These are phyloP conservation scores for Amylocarpus encephaloides DNA, from an alignment of 2,329 filamentous ascomycete species.

Conservation along the genomic window DNA sequence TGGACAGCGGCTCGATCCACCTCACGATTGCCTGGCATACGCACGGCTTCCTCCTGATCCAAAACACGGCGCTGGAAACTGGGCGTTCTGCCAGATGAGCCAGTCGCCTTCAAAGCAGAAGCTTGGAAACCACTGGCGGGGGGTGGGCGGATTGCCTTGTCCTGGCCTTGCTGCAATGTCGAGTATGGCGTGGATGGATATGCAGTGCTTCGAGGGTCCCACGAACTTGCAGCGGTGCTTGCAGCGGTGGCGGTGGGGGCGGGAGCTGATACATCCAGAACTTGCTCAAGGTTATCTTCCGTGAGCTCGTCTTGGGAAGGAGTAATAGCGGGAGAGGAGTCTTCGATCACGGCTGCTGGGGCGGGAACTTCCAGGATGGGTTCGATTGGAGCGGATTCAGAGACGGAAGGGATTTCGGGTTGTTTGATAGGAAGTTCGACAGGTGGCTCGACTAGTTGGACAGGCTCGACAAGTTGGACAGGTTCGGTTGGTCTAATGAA, in stretches of 20 bases:
- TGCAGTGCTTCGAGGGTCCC: conserved; percentile 60
- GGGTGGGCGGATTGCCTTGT: conserved; percentile 44
- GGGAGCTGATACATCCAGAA: conserved; percentile 74
- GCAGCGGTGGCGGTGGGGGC: conserved; percentile 75
- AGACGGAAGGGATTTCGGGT: conserved; percentile 25
- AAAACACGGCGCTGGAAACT: conserved; percentile 81
- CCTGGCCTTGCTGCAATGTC: conserved; percentile 53
- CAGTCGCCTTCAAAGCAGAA: conserved; percentile 73
- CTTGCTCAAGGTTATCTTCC: conserved; percentile 84
- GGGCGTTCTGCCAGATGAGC: conserved; percentile 57
- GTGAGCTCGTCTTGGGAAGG: conserved; percentile 80
- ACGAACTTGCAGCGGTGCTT: conserved; percentile 82
- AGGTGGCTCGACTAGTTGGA: conserved; percentile 38
- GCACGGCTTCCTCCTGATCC: conserved; percentile 94
- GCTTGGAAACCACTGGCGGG: conserved; percentile 69
- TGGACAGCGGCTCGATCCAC: conserved; percentile 90
- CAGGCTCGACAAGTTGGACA: conserved; percentile 33
- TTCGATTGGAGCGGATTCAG: conserved; percentile 36
- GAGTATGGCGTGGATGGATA: conserved; percentile 59
- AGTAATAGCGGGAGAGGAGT: conserved; percentile 47
- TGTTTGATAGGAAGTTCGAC: conserved; percentile 40
- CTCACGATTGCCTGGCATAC: conserved; percentile 95
- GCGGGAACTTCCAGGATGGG: conserved; percentile 26
- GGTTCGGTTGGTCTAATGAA: conserved; percentile 25
- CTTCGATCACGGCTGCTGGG: conserved; percentile 21